A percentile compares a stretch with the other conserved stretches of the same genome.
Conservation (phyloP, 345 rosid species). For the Populus euphratica region DNA sequence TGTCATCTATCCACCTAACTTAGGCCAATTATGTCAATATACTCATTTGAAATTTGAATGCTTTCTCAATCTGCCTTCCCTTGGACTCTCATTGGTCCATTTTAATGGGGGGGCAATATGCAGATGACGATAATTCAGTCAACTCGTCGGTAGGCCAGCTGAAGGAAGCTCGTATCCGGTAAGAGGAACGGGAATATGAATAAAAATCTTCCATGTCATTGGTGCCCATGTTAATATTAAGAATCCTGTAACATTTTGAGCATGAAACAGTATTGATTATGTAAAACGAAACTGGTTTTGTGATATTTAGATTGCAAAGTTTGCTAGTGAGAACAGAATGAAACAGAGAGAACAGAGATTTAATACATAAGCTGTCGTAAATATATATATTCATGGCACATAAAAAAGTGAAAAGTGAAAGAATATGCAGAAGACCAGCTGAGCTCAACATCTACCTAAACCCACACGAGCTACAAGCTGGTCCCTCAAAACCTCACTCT, state of each 20-base stretch:
- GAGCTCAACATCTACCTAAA: slow-evolving; percentile 49
- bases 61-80: neutral
- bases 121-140: neutral
- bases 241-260: neutral
- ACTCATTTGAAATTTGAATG: neutral
- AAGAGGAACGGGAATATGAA: neutral
- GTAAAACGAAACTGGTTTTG: neutral
- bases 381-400: slow-evolving; percentile 34
- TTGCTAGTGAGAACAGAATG: neutral
- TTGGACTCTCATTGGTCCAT: neutral
- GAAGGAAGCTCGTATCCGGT: neutral
- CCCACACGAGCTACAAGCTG: slow-evolving; percentile 49
- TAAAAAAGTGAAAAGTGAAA: slow-evolving; percentile 5
- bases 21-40: neutral
- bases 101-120: neutral
- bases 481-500: slow-evolving; percentile 16
- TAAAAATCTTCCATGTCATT: neutral
- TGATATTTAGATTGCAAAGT: neutral
- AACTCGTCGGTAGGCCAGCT: neutral
- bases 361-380: neutral
- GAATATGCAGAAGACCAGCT: slow-evolving; percentile 44
- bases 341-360: neutral
- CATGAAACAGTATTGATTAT: neutral
- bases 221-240: neutral
- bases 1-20: neutral